These are phyloP conservation scores for Hydrangea macrophylla DNA, from an alignment of 148 eudicot species.

Conservation along the genomic window DNA sequence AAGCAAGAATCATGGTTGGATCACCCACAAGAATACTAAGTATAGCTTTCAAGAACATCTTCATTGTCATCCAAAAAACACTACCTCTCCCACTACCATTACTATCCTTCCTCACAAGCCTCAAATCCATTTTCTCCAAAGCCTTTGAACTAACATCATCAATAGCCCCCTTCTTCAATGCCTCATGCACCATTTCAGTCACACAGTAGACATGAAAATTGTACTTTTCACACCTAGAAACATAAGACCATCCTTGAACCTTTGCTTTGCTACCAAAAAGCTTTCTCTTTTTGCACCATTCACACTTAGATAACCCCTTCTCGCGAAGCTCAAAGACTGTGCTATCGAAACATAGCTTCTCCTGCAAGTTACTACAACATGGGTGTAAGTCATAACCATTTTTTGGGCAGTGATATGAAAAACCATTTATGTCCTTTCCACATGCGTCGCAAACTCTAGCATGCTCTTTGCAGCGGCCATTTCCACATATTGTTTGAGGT, in stretches of 20 bases:
- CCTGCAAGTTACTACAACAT: not conserved
- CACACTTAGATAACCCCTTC: not conserved
- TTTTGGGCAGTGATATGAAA: not conserved
- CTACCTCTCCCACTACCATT: not conserved
- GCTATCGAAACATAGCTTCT: not conserved
- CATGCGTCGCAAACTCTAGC: constrained; percentile 1
- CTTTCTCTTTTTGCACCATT: constrained; percentile 11
- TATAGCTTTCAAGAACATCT: not conserved
- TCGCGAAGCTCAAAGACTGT: not conserved
- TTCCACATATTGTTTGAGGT: not conserved
- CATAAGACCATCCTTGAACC: constrained; percentile 14
- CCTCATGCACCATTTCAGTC: constrained; percentile 7
- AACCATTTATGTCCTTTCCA: constrained; percentile 7
- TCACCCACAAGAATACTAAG: not conserved
- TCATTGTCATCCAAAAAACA: not conserved
- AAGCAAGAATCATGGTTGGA: not conserved
- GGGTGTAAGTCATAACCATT: constrained; percentile 13
- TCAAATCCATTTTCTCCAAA: not conserved
- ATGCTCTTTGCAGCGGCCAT: not conserved
- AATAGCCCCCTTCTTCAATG: not conserved
- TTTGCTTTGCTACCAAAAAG: too few species aligned
- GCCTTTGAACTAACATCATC: not conserved
- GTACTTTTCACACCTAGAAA: not conserved
- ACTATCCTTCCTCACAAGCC: not conserved
- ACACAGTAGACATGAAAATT: constrained; percentile 15